Evolutionary conservation across 78 protist genomes (phyloP).

Genomic region (Dictyostelium firmibasis): DNA sequence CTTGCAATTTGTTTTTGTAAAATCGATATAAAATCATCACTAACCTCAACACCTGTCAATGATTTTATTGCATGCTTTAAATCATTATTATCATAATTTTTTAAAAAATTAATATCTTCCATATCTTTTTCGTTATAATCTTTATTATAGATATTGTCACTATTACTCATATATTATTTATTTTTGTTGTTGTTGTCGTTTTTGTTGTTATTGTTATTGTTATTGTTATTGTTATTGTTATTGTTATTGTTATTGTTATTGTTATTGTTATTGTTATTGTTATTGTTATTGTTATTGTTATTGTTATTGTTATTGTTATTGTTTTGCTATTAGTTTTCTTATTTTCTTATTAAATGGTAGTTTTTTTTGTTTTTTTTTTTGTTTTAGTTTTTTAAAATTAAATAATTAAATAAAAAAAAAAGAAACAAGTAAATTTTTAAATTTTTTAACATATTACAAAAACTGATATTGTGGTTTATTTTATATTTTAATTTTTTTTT

Average conservation of each 20-base stretch:
- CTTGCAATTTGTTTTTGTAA: conserved; percentile 43
- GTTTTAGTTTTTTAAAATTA: background rate
- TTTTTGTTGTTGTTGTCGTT: no score
- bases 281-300: no score
- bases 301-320: background rate
- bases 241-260: background rate
- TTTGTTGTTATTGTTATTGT: background rate
- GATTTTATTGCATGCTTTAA: conserved; percentile 65
- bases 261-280: background rate
- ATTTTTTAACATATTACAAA: background rate
- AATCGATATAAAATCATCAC: conserved; percentile 67
- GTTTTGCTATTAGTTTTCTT: background rate
- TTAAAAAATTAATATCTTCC: conserved; percentile 3
- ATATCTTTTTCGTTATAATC: background rate
- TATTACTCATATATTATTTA: background rate
- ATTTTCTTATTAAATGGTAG: background rate
- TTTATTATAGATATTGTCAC: no score
- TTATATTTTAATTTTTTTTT: background rate
- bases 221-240: background rate
- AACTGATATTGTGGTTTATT: background rate
- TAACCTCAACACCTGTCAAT: conserved; percentile 56
- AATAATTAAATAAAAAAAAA: background rate
- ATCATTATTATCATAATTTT: conserved; percentile 30
- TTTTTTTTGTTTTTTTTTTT: background rate
- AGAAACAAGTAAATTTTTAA: background rate